Base-by-base conservation (phyloP, 306 rosid genomes). In the Fagus sylvatica region DNA sequence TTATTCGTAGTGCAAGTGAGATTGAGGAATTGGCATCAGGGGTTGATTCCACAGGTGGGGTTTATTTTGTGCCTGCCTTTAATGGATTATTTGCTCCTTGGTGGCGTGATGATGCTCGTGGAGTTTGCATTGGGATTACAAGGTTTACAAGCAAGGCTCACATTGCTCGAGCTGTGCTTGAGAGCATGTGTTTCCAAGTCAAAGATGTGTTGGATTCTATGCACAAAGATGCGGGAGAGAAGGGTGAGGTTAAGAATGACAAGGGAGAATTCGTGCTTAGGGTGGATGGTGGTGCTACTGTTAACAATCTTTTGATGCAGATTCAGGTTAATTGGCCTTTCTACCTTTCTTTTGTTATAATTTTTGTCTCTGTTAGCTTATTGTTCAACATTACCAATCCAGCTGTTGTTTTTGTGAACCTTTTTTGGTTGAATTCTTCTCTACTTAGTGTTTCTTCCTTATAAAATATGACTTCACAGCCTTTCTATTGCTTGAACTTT, bases 31-130 rank as follows among this genome's bases (percentile, higher is more conserved):
- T 93, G 76, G 98, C 99, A 39, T 85, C 71, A 1, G 48, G 72
- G 79, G 98, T 91, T 78, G 92, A 82, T 1, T 79, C 91, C 67
- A 87, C 83, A 0, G 93, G 96, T 37, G 98, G 96, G 40, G 86
- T 95, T 78, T 95, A 95, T 70, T 92, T 95, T 56, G 99, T 95
- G 60, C 98, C 99, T n/a, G 98, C 98, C 67, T 95, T 95, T 41
- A 95, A 84, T 81, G 99, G 98, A 41, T 75, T 95, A 75, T 95
- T 87, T 82, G 98, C 99, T 51, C 98, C 99, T 0, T 93, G 94
- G 96, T 95, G 98, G 98, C 90, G 97, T 4, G 98, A 95, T 16
- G 98, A 95, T 82, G 98, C 97, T 84, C 96, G 98, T 0, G 99
- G 98, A 7, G 91, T 95, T 79, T 81, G 84, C 42, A 78, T 95